Evolutionary conservation across 2,329 filamentous ascomycete species (phyloP).

Genomic region (Ophiostoma sp.): DNA sequence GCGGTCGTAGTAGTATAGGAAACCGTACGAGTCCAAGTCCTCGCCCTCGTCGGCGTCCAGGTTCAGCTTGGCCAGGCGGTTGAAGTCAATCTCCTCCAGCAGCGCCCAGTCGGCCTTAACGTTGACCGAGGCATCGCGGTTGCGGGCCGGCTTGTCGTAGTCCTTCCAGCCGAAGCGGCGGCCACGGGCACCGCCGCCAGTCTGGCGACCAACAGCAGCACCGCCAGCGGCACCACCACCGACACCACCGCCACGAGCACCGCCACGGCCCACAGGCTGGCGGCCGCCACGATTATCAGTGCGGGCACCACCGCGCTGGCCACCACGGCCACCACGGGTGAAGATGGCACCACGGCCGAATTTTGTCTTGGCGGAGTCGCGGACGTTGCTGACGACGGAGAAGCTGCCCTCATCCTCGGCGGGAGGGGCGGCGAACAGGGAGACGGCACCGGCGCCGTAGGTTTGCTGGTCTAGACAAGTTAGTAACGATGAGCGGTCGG

Average conservation of each 20-base stretch:
- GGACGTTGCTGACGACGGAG: conserved; percentile 93
- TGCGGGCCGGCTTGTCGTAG: conserved; percentile 94
- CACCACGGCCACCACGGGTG: conserved; percentile 74
- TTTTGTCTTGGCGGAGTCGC: conserved; percentile 76
- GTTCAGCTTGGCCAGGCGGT: conserved; percentile 89
- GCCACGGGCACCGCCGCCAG: conserved; percentile 65
- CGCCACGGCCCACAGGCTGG: conserved; percentile 54
- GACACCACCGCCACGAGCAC: conserved; percentile 55
- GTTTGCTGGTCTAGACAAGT: conserved; percentile 76
- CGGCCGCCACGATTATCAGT: conserved; percentile 54
- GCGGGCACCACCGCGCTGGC: conserved; percentile 64
- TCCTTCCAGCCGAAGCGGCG: conserved; percentile 98
- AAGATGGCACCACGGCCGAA: conserved; percentile 88
- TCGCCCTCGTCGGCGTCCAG: conserved; percentile 91
- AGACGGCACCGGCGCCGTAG: conserved; percentile 83
- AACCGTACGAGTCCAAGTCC: conserved; percentile 91
- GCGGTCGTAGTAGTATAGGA: conserved; percentile 97
- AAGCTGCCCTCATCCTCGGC: conserved; percentile 96
- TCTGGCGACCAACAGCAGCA: conserved; percentile 61
- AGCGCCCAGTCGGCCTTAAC: conserved; percentile 94
- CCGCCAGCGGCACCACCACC: conserved; percentile 50
- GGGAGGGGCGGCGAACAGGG: conserved; percentile 81
- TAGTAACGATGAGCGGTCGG: conserved; percentile 35
- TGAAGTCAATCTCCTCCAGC: conserved; percentile 98
- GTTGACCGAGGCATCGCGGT: conserved; percentile 91